Percentiles rank a stretch among this genome's conserved stretches.
Conservation (phyloP, 257 asterid species). For the Scutellaria galericulata region DNA sequence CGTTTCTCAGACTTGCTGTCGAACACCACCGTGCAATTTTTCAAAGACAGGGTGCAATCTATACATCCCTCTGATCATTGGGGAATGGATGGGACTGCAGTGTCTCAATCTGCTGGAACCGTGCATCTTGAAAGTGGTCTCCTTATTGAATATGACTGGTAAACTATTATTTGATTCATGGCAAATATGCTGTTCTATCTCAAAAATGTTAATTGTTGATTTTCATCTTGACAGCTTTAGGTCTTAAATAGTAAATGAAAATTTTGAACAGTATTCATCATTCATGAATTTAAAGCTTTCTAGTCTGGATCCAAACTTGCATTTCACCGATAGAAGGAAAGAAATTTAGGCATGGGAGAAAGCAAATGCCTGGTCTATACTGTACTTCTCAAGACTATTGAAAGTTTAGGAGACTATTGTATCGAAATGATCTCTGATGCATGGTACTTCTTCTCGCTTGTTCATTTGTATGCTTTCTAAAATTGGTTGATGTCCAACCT, state of each 20-base stretch:
- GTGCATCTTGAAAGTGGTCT: slow-evolving; percentile 92
- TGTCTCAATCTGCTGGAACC: slow-evolving; percentile 62
- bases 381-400: not conserved
- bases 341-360: slow-evolving; percentile 8
- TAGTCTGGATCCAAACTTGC: slow-evolving; percentile 3
- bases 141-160: slow-evolving; percentile 93
- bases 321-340: not conserved
- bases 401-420: not conserved
- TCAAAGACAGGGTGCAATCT: slow-evolving; percentile 73
- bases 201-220: slow-evolving; percentile 29
- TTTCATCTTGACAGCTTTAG: slow-evolving; percentile 11
- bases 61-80: slow-evolving; percentile 73
- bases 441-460: not conserved
- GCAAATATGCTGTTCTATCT: slow-evolving; percentile 26
- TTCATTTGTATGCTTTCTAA: slow-evolving; percentile 11
- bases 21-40: slow-evolving; percentile 71
- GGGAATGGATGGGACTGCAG: slow-evolving; percentile 48
- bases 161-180: slow-evolving; percentile 37
- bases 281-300: not conserved
- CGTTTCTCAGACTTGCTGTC: slow-evolving; percentile 84
- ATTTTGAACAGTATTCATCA: slow-evolving; percentile 16
- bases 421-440: slow-evolving; percentile 7
- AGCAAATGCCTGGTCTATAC: not conserved
- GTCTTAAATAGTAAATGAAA: slow-evolving; percentile 12
- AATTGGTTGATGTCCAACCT: not conserved